These are phyloP conservation scores for Alternaria conjuncta DNA, from an alignment of 2,329 filamentous ascomycete genomes.

Conservation along the genomic window DNA sequence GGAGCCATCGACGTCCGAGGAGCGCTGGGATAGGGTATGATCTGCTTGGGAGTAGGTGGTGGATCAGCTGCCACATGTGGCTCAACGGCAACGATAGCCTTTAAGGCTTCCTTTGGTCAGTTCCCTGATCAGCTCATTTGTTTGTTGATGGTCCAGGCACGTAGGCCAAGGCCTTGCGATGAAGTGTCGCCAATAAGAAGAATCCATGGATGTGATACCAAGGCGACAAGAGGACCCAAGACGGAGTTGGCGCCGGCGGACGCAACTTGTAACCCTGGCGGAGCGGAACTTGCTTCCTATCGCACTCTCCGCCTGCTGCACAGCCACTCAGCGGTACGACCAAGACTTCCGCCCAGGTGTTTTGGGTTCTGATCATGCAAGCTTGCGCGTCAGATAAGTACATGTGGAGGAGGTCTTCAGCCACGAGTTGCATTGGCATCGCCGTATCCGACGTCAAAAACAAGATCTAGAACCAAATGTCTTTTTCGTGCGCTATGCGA, in stretches of 20 bases:
- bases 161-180: constrained; percentile 36
- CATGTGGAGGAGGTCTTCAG: background rate
- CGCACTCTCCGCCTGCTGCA: constrained; percentile 8
- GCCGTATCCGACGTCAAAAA: background rate
- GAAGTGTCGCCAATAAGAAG: constrained; percentile 12
- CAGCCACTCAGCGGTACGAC: constrained; percentile 5
- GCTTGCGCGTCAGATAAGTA: background rate
- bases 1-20: constrained; percentile 26
- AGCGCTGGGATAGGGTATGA: background rate
- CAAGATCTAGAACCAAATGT: background rate
- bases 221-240: constrained; percentile 34
- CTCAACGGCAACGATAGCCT: background rate
- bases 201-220: constrained; percentile 19
- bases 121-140: constrained; percentile 1
- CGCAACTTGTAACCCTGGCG: constrained; percentile 12
- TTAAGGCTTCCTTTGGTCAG: constrained; percentile 15
- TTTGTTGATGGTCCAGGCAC: constrained; percentile 25
- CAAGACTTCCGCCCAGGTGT: constrained; percentile 16
- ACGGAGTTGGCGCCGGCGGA: constrained; percentile 24
- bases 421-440: background rate
- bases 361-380: background rate
- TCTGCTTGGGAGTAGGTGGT: background rate
- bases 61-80: background rate
- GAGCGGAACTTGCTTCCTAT: constrained; percentile 17
- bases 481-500: background rate